Conservation (phyloP, 2,329 filamentous ascomycete genomes). For the Hortaea sp. region DNA sequence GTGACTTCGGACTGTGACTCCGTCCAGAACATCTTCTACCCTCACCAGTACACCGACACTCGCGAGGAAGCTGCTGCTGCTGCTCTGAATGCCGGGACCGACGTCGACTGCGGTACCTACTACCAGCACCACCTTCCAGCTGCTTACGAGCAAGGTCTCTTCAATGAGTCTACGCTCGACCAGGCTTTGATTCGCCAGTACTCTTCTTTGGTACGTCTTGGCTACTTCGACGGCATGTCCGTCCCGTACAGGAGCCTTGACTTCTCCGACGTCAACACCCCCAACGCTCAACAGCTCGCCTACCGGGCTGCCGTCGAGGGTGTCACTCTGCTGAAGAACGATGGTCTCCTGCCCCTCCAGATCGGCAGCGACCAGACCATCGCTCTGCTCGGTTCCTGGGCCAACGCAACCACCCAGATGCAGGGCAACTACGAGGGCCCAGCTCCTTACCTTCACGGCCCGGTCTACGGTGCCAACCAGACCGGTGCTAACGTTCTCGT, state of each 20-base stretch:
- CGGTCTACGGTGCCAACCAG: conserved; percentile 40
- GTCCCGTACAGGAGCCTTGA: conserved; percentile 43
- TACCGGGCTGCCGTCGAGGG: conserved; percentile 41
- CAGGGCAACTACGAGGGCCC: conserved; percentile 50
- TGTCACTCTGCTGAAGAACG: conserved; percentile 44
- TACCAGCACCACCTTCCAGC: conserved; percentile 37
- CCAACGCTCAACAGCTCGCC: conserved; percentile 45
- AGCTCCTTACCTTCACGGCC: conserved; percentile 46
- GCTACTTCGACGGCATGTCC: conserved; percentile 46
- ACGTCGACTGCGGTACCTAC: conserved; percentile 41
- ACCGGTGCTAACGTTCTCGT: conserved; percentile 38
- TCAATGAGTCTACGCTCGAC: conserved; percentile 39
- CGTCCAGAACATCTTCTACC: conserved; percentile 38
- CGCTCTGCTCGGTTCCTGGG: conserved; percentile 50
- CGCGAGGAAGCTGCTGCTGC: conserved; percentile 22
- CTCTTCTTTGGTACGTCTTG: conserved; percentile 43
- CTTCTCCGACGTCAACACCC: conserved; percentile 47
- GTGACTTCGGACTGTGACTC: conserved; percentile 58
- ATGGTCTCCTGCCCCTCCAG: conserved; percentile 37
- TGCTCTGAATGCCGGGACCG: conserved; percentile 40
- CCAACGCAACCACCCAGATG: conserved; percentile 47
- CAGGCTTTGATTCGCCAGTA: conserved; percentile 44
- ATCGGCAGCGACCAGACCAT: conserved; percentile 31
- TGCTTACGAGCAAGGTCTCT: conserved; percentile 32
- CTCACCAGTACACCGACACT: conserved; percentile 27